phyloP scores from a whole-genome alignment of 768 basidiomycete species.

The Gyrodon lividus region DNA sequence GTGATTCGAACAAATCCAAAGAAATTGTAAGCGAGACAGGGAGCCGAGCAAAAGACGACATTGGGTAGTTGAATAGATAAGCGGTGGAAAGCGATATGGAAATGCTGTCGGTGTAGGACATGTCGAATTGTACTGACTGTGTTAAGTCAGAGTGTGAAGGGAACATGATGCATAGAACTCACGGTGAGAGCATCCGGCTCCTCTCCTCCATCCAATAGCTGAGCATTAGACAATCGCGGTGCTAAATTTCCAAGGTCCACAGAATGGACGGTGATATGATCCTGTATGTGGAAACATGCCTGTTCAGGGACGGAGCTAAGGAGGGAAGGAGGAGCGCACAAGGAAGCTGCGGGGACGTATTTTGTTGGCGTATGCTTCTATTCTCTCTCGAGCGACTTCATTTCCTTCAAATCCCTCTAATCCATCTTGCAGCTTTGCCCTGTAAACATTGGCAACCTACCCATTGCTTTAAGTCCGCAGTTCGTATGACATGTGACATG shows the following conservation, averaged over 20 bases:
- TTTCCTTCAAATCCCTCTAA: conserved; percentile 72
- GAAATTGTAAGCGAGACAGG: conserved; percentile 81
- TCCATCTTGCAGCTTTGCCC: conserved; percentile 73
- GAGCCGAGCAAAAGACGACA: conserved; percentile 76
- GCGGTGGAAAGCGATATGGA: conserved; percentile 83
- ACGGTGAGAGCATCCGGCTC: conserved; percentile 30
- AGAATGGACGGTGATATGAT: conserved; percentile 81
- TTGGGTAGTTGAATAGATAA: conserved; percentile 83
- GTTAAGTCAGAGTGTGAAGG: conserved; percentile 15
- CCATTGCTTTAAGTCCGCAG: neutral
- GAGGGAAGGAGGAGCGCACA: conserved; percentile 39
- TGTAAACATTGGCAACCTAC: conserved; percentile 71
- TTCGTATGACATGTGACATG: neutral
- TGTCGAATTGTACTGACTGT: conserved; percentile 79
- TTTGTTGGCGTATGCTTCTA: conserved; percentile 81
- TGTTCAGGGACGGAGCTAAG: conserved; percentile 1
- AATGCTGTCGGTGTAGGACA: conserved; percentile 80
- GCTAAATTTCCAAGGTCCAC: conserved; percentile 81
- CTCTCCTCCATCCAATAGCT: conserved; percentile 32
- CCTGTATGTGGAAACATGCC: conserved; percentile 45
- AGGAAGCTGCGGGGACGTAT: conserved; percentile 69
- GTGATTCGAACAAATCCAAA: conserved; percentile 69
- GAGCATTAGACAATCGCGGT: conserved; percentile 73
- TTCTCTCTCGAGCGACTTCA: conserved; percentile 73
- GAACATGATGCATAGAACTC: conserved; percentile 10